phyloP scores from a whole-genome alignment of 768 basidiomycete genomes.

The Leccinum barrowsii region DNA sequence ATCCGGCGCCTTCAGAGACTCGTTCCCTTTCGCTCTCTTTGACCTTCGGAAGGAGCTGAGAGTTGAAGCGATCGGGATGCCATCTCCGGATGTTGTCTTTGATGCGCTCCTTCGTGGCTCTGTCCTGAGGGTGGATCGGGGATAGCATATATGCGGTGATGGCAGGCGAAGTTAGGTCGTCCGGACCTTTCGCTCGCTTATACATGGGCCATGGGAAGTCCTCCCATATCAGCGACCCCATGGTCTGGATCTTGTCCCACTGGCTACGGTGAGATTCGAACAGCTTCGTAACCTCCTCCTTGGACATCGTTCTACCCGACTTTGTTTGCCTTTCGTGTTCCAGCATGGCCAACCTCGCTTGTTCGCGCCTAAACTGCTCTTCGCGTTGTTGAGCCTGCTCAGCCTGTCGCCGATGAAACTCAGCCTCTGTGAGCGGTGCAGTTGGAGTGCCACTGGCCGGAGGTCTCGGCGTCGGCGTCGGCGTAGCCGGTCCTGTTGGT shows the following conservation, averaged over 20 bases:
- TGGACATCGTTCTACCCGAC: conserved; percentile 46
- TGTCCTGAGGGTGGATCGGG: conserved; percentile 49
- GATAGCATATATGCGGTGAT: conserved; percentile 64
- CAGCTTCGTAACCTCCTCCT: conserved; percentile 52
- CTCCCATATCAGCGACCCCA: conserved; percentile 52
- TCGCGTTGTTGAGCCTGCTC: conserved; percentile 63
- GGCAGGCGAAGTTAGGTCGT: conserved; percentile 54
- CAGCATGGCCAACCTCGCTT: conserved; percentile 54
- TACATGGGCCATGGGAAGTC: conserved; percentile 76
- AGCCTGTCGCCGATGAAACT: conserved; percentile 61
- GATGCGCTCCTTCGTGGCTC: conserved; percentile 63
- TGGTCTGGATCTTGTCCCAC: conserved; percentile 47
- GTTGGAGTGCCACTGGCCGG: conserved; percentile 15
- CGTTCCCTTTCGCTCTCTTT: conserved; percentile 57
- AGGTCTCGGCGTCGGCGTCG: conserved; percentile 24
- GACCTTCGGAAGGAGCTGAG: conserved; percentile 62
- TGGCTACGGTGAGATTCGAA: conserved; percentile 61
- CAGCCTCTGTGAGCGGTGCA: conserved; percentile 40
- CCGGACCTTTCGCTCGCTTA: conserved; percentile 50
- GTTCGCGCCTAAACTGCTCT: conserved; percentile 66
- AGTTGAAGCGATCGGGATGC: conserved; percentile 84
- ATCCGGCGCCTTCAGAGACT: conserved; percentile 70
- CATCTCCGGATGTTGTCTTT: conserved; percentile 72
- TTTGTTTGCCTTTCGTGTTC: conserved; percentile 43
- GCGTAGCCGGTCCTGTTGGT: conserved; percentile 19